Percentiles rank a stretch among this genome's conserved stretches.
Evolutionary conservation across 345 rosid genomes (phyloP).

Genomic region (Rubroshorea leprosula): DNA sequence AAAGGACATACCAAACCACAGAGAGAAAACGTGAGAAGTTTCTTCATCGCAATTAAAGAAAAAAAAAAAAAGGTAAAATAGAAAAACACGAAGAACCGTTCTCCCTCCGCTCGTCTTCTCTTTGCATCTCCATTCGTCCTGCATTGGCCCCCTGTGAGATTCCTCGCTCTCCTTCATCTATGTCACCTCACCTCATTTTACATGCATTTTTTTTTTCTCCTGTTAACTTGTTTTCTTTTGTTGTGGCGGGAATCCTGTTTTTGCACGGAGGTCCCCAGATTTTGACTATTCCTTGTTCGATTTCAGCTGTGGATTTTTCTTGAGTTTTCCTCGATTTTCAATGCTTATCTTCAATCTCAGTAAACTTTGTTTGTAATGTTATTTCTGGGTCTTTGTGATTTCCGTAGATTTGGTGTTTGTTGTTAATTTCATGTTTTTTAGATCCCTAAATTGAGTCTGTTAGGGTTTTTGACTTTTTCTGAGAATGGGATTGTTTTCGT

Average conservation of each 20-base stretch:
- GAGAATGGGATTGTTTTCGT: constrained; percentile 17
- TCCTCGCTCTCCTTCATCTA: constrained; percentile 1
- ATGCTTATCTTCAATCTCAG: constrained; percentile 9
- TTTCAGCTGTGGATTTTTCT: not conserved
- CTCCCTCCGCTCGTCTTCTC: constrained; percentile 20
- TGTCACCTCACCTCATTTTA: constrained; percentile 3
- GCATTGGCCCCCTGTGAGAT: constrained; percentile 20
- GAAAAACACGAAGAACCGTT: not conserved
- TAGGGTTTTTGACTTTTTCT: constrained; percentile 14
- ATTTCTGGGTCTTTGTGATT: not conserved
- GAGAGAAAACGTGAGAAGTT: constrained; percentile 19
- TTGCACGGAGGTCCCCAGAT: constrained; percentile 11
- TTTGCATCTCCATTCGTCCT: constrained; percentile 17
- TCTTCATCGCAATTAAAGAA: not conserved
- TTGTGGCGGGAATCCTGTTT: constrained; percentile 36
- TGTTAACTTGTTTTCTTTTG: not conserved
- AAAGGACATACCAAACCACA: no score
- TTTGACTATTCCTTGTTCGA: constrained; percentile 3
- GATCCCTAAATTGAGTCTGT: constrained; percentile 14
- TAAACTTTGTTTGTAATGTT: not conserved
- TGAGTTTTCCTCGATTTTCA: constrained; percentile 1
- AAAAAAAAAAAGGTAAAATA: no score
- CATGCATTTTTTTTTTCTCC: not conserved
- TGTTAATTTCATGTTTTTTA: no score
- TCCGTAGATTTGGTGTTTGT: constrained; percentile 1